Evolutionary conservation across 805 yeast genomes (phyloP), one percentile per base, ranked within the genome.

Genomic region (Candida sithepensis): DNA sequence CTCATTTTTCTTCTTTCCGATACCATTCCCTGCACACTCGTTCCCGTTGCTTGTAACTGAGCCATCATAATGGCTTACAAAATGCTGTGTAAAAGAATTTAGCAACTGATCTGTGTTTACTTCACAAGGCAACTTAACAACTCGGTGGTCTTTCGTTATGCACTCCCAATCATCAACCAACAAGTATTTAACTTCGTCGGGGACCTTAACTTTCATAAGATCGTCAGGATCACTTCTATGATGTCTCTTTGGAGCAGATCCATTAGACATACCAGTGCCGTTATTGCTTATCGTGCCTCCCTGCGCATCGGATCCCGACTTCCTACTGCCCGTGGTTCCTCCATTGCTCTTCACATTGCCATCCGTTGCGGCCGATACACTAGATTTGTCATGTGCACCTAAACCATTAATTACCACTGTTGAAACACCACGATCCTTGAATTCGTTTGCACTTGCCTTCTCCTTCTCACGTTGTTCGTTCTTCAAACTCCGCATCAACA

Each of bases 81-180:
- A 20, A 13, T 51, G 42, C 5, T 39, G 19, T 4, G 46, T 24
- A 63, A 81, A 92, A n/a, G 74, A 73, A 10, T 64, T 56, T 8
- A 92, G 62, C 2, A 89, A 76, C 2, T 67, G 70, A 1, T 72
- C 68, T 1, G 86, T 85, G 0, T 79, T 75, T 2, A 72, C 72
- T 32, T 65, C 66, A 14, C 79, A 50, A 0, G 97, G 97, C 38
- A 91, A 64, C 22, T 75, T 67, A 3, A 88, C 78, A 39, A 89
- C 65, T 62, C 82, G 81, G 44, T 84, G 84, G 55, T 89, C 87
- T 56, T 86, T 87, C 1, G 98, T 90, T 30, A 92, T 76, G 55
- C 73, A 74, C 65, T 92, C 97, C 99, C 98, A 92, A 69, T 92
- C 98, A 63, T 88, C 90, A 1, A 91, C 96, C 34, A 92, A 69